Percentiles rank a stretch among this genome's conserved stretches.
These are phyloP conservation scores for Knufia petricola DNA, from an alignment of 2,329 filamentous ascomycete species.

Conservation along the genomic window DNA sequence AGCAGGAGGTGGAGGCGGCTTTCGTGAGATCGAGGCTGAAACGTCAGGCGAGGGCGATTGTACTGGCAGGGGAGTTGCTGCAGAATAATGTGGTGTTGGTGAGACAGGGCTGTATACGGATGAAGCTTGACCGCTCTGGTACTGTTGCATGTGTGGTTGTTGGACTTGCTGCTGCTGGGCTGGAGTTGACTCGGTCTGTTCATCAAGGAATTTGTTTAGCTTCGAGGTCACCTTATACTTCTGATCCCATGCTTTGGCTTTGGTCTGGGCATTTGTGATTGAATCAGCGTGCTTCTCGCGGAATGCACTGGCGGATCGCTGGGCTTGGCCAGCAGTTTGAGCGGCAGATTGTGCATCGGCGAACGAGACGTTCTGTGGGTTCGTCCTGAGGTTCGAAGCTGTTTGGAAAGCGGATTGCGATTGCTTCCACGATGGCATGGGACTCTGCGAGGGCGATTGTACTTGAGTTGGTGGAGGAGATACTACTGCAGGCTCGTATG, in stretches of 20 bases:
- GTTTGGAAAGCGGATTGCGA: slow-evolving; percentile 54
- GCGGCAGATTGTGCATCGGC: slow-evolving; percentile 50
- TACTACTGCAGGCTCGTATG: neutral
- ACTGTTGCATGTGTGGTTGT: slow-evolving; percentile 16
- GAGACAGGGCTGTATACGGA: slow-evolving; percentile 9
- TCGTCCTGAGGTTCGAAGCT: slow-evolving; percentile 48
- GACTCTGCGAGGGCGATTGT: slow-evolving; percentile 26
- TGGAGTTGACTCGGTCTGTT: slow-evolving; percentile 25
- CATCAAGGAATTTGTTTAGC: slow-evolving; percentile 39
- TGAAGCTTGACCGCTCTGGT: slow-evolving; percentile 12
- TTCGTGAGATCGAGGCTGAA: slow-evolving; percentile 32
- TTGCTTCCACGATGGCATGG: slow-evolving; percentile 49
- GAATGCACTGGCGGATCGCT: slow-evolving; percentile 57
- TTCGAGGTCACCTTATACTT: slow-evolving; percentile 49
- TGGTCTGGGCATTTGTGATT: slow-evolving; percentile 50
- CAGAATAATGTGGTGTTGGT: slow-evolving; percentile 9
- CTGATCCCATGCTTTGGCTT: slow-evolving; percentile 49
- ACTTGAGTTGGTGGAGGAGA: slow-evolving; percentile 19
- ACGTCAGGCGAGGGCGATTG: slow-evolving; percentile 22
- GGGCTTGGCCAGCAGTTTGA: slow-evolving; percentile 51
- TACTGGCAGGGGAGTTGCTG: slow-evolving; percentile 14
- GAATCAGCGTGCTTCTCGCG: slow-evolving; percentile 61
- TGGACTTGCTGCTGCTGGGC: slow-evolving; percentile 12
- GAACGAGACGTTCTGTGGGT: slow-evolving; percentile 53
- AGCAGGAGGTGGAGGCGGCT: slow-evolving; percentile 49